phyloP scores from a whole-genome alignment of 1,284 basidiomycete genomes.

The Omphalotus olearius region DNA sequence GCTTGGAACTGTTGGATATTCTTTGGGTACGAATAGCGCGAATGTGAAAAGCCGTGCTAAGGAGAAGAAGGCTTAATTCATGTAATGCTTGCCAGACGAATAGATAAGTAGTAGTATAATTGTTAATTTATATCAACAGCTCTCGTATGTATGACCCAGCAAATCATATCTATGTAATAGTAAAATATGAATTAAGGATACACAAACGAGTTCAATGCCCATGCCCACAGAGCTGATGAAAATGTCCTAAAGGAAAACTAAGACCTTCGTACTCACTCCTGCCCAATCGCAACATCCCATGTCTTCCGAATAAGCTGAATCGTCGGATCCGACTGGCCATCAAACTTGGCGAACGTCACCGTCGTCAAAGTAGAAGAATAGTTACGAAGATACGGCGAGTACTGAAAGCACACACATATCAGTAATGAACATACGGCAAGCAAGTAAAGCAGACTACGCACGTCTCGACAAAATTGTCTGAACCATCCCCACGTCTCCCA shows the following conservation, averaged over 20 bases:
- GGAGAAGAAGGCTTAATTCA: constrained; percentile 14
- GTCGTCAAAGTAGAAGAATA: constrained; percentile 63
- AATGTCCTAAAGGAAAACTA: too few species aligned
- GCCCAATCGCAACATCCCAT: constrained; percentile 67
- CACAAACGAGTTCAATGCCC: too few species aligned
- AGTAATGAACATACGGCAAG: not conserved
- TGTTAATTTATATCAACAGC: too few species aligned
- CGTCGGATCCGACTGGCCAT: constrained; percentile 51
- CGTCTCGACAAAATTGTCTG: constrained; percentile 76
- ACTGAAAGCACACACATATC: constrained; percentile 37
- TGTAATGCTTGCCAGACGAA: too few species aligned
- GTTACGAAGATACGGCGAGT: constrained; percentile 69
- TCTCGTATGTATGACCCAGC: too few species aligned
- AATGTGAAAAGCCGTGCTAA: constrained; percentile 23
- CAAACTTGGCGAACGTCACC: constrained; percentile 59
- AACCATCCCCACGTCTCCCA: constrained; percentile 90
- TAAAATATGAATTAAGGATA: too few species aligned
- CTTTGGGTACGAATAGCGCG: constrained; percentile 34
- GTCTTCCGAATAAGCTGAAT: constrained; percentile 55
- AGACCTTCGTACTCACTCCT: constrained; percentile 27
- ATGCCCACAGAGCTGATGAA: too few species aligned
- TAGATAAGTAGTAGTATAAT: too few species aligned
- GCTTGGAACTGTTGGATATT: constrained; percentile 71
- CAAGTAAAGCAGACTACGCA: constrained; percentile 25
- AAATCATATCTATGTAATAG: too few species aligned